Percentiles rank a stretch among this genome's conserved stretches.
Conservation (phyloP, 2,329 filamentous ascomycete species). For the Bipolaris sorokiniana region DNA sequence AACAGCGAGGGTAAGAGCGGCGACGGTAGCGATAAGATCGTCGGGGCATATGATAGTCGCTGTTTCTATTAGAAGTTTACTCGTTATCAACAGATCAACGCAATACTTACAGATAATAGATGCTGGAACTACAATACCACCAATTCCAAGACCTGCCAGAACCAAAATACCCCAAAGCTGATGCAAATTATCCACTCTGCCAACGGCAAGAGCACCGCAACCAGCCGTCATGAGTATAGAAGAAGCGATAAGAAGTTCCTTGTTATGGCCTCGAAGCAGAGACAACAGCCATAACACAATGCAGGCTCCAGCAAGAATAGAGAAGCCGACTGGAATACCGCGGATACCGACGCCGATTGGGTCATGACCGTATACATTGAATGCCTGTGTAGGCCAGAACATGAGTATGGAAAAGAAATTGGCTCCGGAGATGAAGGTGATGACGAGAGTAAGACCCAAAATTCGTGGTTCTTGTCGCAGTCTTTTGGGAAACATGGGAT, state of each 20-base stretch:
- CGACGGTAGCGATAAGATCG: conserved; percentile 71
- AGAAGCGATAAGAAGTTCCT: conserved; percentile 64
- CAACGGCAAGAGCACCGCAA: conserved; percentile 61
- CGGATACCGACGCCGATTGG: conserved; percentile 68
- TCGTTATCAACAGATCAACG: neutral
- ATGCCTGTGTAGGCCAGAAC: conserved; percentile 44
- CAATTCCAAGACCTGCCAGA: conserved; percentile 68
- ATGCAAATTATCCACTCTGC: conserved; percentile 59
- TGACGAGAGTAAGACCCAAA: conserved; percentile 36
- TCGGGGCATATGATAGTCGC: conserved; percentile 72
- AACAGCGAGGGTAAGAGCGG: conserved; percentile 70
- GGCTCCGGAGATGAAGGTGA: conserved; percentile 42
- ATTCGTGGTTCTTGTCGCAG: conserved; percentile 37
- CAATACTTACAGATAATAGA: conserved; percentile 60
- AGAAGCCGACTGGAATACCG: conserved; percentile 67
- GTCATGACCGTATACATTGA: conserved; percentile 57
- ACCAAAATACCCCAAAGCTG: conserved; percentile 64
- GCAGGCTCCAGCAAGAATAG: conserved; percentile 67
- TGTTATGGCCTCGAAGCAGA: conserved; percentile 64
- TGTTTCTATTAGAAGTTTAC: conserved; percentile 6
- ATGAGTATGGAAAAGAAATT: conserved; percentile 44
- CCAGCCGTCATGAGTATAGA: conserved; percentile 72
- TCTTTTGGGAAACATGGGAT: conserved; percentile 53
- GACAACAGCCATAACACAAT: conserved; percentile 65
- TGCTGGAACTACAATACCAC: conserved; percentile 70